These are phyloP conservation scores for Setomelanomma holmii DNA, from an alignment of 2,329 filamentous ascomycete species.

Conservation along the genomic window DNA sequence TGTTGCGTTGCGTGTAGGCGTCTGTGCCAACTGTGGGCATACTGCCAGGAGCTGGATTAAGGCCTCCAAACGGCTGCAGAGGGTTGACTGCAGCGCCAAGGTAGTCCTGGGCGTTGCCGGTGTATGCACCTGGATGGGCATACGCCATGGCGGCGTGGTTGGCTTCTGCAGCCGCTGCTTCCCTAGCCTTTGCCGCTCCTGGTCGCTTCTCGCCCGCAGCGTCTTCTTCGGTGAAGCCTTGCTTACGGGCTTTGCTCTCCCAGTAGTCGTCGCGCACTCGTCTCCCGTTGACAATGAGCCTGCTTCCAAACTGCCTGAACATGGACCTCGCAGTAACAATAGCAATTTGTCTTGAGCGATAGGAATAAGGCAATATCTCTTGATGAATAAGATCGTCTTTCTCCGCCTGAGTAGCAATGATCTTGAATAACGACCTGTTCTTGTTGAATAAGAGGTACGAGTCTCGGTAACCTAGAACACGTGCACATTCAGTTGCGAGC, in stretches of 20 bases:
- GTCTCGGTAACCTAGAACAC: slow-evolving; percentile 91
- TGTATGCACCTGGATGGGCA: slow-evolving; percentile 35
- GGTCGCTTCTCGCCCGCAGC: slow-evolving; percentile 94
- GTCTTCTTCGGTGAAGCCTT: slow-evolving; percentile 97
- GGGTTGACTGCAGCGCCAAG: slow-evolving; percentile 38
- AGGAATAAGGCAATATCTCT: slow-evolving; percentile 96
- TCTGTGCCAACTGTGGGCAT: slow-evolving; percentile 72
- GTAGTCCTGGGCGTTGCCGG: slow-evolving; percentile 45
- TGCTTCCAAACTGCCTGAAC: slow-evolving; percentile 97
- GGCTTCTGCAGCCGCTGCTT: slow-evolving; percentile 75
- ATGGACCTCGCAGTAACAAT: slow-evolving; percentile 97
- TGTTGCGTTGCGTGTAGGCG: slow-evolving; percentile 76
- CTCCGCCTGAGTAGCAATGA: slow-evolving; percentile 93
- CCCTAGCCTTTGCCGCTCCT: slow-evolving; percentile 85
- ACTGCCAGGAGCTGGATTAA: slow-evolving; percentile 73
- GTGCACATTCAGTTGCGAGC: slow-evolving; percentile 96
- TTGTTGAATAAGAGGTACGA: slow-evolving; percentile 99
- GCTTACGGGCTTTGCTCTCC: slow-evolving; percentile 96
- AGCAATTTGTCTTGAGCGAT: slow-evolving; percentile 96
- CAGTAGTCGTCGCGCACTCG: slow-evolving; percentile 97
- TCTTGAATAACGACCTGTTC: slow-evolving; percentile 95
- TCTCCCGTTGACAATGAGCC: slow-evolving; percentile 87
- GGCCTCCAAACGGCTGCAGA: slow-evolving; percentile 54
- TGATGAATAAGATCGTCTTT: slow-evolving; percentile 96
- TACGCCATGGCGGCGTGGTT: slow-evolving; percentile 57